Conservation (phyloP, 106 monocot species). For the Alisma plantagoaquatica region DNA sequence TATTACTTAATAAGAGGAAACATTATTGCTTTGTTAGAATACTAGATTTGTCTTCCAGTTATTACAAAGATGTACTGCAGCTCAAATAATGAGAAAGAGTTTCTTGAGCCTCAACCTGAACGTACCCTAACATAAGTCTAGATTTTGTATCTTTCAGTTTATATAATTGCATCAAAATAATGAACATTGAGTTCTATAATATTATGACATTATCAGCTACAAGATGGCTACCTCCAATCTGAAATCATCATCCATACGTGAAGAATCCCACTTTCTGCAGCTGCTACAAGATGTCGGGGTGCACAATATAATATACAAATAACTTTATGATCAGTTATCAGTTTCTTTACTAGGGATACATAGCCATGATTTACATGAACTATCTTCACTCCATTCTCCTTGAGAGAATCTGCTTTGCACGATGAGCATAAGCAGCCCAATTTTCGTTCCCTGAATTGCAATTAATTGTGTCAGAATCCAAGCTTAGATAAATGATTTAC, state of each 20-base stretch:
- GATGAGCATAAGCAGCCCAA: slow-evolving; percentile 48
- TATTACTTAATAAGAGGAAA: neutral
- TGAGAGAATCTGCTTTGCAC: slow-evolving; percentile 30
- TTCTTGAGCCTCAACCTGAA: too few species aligned
- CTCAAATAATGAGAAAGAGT: neutral
- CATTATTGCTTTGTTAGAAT: neutral
- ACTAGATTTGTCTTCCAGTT: neutral
- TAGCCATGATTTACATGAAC: slow-evolving; percentile 68
- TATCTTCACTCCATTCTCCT: slow-evolving; percentile 53
- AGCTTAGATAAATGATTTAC: neutral
- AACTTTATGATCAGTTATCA: slow-evolving; percentile 31
- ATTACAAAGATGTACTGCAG: neutral
- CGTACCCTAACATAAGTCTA: too few species aligned
- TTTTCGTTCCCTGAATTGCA: slow-evolving; percentile 49
- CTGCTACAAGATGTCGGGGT: slow-evolving; percentile 56
- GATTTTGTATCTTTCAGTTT: too few species aligned
- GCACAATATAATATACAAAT: slow-evolving; percentile 59
- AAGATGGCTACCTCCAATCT: slow-evolving; percentile 59
- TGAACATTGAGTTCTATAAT: neutral
- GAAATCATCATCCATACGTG: slow-evolving; percentile 73
- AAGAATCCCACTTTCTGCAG: slow-evolving; percentile 48
- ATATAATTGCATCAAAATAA: neutral
- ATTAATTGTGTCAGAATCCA: neutral
- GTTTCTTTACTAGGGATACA: slow-evolving; percentile 42
- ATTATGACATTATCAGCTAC: neutral